Evolutionary conservation across 2,329 filamentous ascomycete genomes (phyloP).

Genomic region (Alternaria ethzedia): DNA sequence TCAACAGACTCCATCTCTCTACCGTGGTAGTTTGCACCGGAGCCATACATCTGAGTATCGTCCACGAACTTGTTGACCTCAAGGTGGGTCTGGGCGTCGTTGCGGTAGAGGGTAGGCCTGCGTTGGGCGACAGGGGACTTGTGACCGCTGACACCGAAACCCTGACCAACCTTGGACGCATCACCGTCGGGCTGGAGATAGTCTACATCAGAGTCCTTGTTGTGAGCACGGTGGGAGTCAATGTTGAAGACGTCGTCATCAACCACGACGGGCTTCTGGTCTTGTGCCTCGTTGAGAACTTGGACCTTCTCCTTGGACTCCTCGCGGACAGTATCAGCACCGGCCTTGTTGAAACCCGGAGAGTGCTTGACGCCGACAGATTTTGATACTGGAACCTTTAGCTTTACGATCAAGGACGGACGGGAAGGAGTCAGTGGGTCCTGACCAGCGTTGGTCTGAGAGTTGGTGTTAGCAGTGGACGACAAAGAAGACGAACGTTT

Average conservation of each 20-base stretch:
- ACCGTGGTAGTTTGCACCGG: background rate
- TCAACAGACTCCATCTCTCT: background rate
- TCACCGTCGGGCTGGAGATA: background rate
- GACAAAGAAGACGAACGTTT: background rate
- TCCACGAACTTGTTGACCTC: background rate
- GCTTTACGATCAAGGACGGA: slow-evolving; percentile 15
- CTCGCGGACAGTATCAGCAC: background rate
- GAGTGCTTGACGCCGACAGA: background rate
- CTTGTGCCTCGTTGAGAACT: background rate
- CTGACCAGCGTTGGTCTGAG: background rate
- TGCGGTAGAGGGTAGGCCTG: background rate
- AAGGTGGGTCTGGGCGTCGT: background rate
- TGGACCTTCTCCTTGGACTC: background rate
- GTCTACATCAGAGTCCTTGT: background rate
- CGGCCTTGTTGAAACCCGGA: background rate
- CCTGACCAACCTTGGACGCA: background rate
- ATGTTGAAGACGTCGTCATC: background rate
- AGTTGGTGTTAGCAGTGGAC: slow-evolving; percentile 12
- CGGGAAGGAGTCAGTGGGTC: slow-evolving; percentile 1
- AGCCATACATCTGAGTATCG: background rate
- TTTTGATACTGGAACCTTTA: background rate
- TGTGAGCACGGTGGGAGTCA: background rate
- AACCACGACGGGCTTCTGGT: background rate
- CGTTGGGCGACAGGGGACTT: background rate
- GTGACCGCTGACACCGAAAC: background rate